phyloP scores from a whole-genome alignment of 2,329 filamentous ascomycete species.

The Talaromyces sp. region DNA sequence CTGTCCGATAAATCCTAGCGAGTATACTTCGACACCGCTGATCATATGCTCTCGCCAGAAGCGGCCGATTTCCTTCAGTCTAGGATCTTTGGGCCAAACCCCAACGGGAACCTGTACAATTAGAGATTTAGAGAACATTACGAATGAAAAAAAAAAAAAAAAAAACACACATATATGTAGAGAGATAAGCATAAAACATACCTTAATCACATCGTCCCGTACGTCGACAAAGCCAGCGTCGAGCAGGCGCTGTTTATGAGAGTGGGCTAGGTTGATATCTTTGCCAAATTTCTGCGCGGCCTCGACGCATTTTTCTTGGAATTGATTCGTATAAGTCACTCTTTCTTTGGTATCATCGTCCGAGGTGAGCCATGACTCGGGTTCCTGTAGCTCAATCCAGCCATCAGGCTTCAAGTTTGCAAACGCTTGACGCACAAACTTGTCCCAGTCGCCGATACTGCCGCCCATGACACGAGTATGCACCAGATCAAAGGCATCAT shows the following conservation, averaged over 20 bases:
- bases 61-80: slow-evolving; percentile 44
- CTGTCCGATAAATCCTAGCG: slow-evolving; percentile 22
- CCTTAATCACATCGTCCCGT: slow-evolving; percentile 26
- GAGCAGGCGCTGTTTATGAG: slow-evolving; percentile 35
- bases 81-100: slow-evolving; percentile 43
- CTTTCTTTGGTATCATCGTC: slow-evolving; percentile 38
- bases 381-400: slow-evolving; percentile 42
- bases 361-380: slow-evolving; percentile 33
- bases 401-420: slow-evolving; percentile 39
- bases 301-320: slow-evolving; percentile 20
- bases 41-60: slow-evolving; percentile 14
- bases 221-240: slow-evolving; percentile 50
- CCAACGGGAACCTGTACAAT: slow-evolving; percentile 42
- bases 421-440: slow-evolving; percentile 1
- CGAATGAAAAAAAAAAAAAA: not conserved
- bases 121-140: not conserved
- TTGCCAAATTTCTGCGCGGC: slow-evolving; percentile 28
- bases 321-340: slow-evolving; percentile 15
- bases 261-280: slow-evolving; percentile 24
- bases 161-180: not conserved
- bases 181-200: not conserved
- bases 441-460: slow-evolving; percentile 7
- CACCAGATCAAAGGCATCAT: slow-evolving; percentile 13
- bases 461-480: slow-evolving; percentile 8
- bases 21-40: slow-evolving; percentile 18